Evolutionary conservation across 345 rosid genomes (phyloP), one percentile per base, ranked within the genome.

Genomic region (Bruguiera gymnorhiza): DNA sequence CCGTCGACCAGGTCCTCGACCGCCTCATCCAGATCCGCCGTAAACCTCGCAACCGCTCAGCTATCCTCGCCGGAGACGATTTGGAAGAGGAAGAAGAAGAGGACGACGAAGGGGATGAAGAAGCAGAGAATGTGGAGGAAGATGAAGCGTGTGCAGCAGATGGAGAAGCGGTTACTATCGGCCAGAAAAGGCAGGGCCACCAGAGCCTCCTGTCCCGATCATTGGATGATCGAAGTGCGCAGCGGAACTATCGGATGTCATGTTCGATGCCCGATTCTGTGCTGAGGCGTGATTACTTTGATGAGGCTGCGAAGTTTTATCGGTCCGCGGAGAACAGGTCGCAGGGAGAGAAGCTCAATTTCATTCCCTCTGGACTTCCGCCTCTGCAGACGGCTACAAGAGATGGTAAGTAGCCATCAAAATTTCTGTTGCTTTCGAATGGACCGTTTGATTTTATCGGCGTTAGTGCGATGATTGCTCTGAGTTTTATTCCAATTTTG

Each of bases 1-100:
- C 80, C 56, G 88, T 85, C 61, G 85, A 85, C 26, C 83, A 80
- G 26, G 81, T 85, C 61, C 82, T 85, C 60, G 80, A 85, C 51
- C 83, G 75, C 52, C 75, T 84, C 50, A 61, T 84, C 68, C 74
- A 82, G 66, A 59, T 84, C 29, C 83, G 80, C 62, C 73, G 75
- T 20, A 57, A 64, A 13, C 43, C 70, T 6, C 65, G 3, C 34
- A 66, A 24, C 1, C 65, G 31, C 3, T 55, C 26, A 29, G 50
- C 18, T 31, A 43, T 20, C 16, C 46, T 29, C 54, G 61, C 37
- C 56, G 62, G 39, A 24, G 74, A 53, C 5, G 56, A 24, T 8
- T 70, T 46, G 16, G 70, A 59, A 19, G 73, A 32, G 9, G 70
- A 62, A 8, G 62, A 9, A 36, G 74, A 60, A 10, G 68, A 16